phyloP scores from a whole-genome alignment of 1,284 basidiomycete species.

The Ceratobasidium sp. region DNA sequence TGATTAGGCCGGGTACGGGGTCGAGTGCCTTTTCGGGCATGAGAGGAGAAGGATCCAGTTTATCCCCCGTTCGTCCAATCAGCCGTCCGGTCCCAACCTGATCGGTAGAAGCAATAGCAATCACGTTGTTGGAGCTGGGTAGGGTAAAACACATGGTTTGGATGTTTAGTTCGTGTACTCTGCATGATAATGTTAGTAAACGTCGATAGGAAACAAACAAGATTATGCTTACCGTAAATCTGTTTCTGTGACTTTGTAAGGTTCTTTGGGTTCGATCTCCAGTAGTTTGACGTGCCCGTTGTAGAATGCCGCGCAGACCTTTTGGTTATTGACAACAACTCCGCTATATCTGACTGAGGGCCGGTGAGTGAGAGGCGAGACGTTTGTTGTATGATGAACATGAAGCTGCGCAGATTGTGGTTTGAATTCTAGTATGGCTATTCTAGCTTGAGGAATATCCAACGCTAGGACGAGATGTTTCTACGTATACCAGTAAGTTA shows the following conservation, averaged over 20 bases:
- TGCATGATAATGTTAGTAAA: constrained; percentile 55
- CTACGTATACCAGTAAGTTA: not conserved
- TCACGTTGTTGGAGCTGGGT: constrained; percentile 59
- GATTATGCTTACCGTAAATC: constrained; percentile 35
- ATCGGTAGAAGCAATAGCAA: constrained; percentile 80
- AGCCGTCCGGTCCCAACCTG: constrained; percentile 73
- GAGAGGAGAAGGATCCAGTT: constrained; percentile 62
- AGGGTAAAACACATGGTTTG: constrained; percentile 76
- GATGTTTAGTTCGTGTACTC: constrained; percentile 81
- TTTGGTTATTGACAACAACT: constrained; percentile 20
- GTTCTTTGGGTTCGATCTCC: constrained; percentile 1
- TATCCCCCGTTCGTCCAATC: constrained; percentile 69
- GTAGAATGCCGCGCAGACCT: constrained; percentile 30
- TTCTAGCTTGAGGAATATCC: constrained; percentile 28
- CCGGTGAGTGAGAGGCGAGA: constrained; percentile 28
- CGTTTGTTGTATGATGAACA: constrained; percentile 27
- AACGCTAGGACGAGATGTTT: constrained; percentile 33
- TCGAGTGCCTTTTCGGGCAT: constrained; percentile 49
- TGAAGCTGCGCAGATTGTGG: constrained; percentile 4
- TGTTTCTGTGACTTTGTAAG: constrained; percentile 33
- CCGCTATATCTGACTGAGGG: constrained; percentile 25
- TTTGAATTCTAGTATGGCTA: constrained; percentile 16
- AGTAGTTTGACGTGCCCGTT: constrained; percentile 35
- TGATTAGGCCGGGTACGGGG: constrained; percentile 61
- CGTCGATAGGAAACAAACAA: not conserved